Evolutionary conservation across 2,329 filamentous ascomycete genomes (phyloP), one percentile per base, ranked within the genome.

Genomic region (Keithomyces neogunnii): DNA sequence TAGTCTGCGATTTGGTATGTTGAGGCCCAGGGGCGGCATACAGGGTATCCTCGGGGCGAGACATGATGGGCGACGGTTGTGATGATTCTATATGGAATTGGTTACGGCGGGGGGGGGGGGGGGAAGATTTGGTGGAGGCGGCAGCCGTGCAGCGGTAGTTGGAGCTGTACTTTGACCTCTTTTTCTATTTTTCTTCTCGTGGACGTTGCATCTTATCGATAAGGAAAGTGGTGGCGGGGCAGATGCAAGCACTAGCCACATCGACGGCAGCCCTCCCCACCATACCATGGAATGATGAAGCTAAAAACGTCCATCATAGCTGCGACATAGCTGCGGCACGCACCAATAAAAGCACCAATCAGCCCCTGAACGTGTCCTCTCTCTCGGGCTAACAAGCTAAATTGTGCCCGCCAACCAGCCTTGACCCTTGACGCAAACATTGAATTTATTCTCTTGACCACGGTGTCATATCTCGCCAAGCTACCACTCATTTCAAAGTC

Each of bases 1-100:
- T 29, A 36, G 36, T 42, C 31, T 31, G 39, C 1, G 9, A 13
- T 19, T 28, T 28, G 28, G 13, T 11, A 36, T 30, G 67, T 62
- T 57, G 51, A 49, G 53, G 51, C 50, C 55, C 54, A 48, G 52
- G 50, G 43, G 31, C 53, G 33, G 62, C 80, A 63, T 77, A 93
- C 88, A 97, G 84, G 58, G 83, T 87, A 73, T 99, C 93, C 77
- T 99, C 93, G 57, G 93, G 93, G 61, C 93, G 89, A 65, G 93
- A 97, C 93, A 99, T 97, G 65, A 45, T 85, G 73, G 30, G 48
- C 32, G 42, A 40, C 13, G 31, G 10, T 19, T 26, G 45, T 29
- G 19, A 19, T 19, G 19, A 19, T 19, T 19, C 19, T 19, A 19
- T n/a, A 3, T 47, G 29, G 4, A 28, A 3, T 47, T 47, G 45